Percentiles rank a stretch among this genome's conserved stretches.
Conservation (phyloP, 805 yeast species). For the Candida dendrica region DNA sequence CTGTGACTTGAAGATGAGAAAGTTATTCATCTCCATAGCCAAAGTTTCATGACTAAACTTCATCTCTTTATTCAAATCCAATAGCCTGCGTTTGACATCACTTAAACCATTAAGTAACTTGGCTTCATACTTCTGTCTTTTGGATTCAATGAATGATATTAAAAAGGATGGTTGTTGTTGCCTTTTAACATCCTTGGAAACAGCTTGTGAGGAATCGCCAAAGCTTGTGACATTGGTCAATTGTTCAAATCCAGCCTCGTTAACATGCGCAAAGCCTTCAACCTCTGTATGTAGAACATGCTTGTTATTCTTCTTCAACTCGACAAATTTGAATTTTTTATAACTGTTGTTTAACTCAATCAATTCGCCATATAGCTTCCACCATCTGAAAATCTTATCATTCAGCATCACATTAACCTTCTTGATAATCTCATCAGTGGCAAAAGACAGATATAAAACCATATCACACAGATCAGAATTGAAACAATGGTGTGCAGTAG, state of each 20-base stretch:
- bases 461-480: constrained; percentile 12
- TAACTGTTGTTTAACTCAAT: constrained; percentile 27
- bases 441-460: constrained; percentile 12
- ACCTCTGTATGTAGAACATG: constrained; percentile 5
- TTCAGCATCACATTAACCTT: constrained; percentile 26
- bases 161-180: constrained; percentile 22
- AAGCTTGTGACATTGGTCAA: constrained; percentile 16
- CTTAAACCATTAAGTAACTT: constrained; percentile 32
- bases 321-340: constrained; percentile 19
- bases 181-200: constrained; percentile 5
- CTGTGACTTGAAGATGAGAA: constrained; percentile 41
- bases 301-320: constrained; percentile 8
- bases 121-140: constrained; percentile 39
- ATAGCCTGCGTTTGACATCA: constrained; percentile 34
- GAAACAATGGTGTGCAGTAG: constrained; percentile 15
- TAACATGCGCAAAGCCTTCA: constrained; percentile 18
- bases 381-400: constrained; percentile 34
- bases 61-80: constrained; percentile 38
- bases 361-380: constrained; percentile 36
- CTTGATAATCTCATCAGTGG: constrained; percentile 20
- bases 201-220: constrained; percentile 1
- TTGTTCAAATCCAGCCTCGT: constrained; percentile 17
- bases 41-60: constrained; percentile 49
- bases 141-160: constrained; percentile 40
- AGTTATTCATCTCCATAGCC: constrained; percentile 58